Base-by-base conservation (phyloP, 2,329 filamentous ascomycete species). In the Fusarium begoniae region DNA sequence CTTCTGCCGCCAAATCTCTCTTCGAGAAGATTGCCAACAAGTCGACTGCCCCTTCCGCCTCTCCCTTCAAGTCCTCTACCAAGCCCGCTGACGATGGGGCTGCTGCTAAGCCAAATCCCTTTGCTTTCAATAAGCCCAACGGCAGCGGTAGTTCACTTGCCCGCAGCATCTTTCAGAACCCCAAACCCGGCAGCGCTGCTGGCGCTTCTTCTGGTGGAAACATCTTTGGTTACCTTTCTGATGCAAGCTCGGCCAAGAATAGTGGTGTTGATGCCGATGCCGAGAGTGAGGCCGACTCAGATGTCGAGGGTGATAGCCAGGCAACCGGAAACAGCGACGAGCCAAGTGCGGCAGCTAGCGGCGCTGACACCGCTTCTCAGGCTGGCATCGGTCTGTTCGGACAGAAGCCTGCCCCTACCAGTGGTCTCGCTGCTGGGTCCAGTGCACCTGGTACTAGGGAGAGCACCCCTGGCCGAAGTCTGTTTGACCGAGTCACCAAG, bases 211-310 rank as follows among this genome's bases (percentile, higher is more conserved):
- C 74, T 22, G 76, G 80, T 47, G 75, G 80, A 51, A 90, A 91
- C 76, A 90, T 90, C 56, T 92, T 92, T 76, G 86, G 86, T 30
- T 88, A 91, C 73, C 84, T 91, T 13, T 90, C 89, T 3, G 88
- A 89, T 75, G 84, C 82, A 38, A 89, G 87, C 73, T 88, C 87
- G 20, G 83, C 85, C 45, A 88, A 88, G 79, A 88, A 86, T 57
- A 90, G 88, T 70, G 86, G 86, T 2, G 80, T 83, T 17, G 86
- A 87, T 22, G 84, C 84, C 24, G 87, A 87, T 57, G 82, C 79
- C 12, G 85, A 88, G 70, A 85, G 82, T 69, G 85, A 86, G 64
- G 80, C 83, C 24, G 85, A 85, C 26, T 84, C 84, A 6, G 85
- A 87, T 37, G 79, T 69, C 20, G 82, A 85, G 22, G 85, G 83